These are phyloP conservation scores for Backusella sp. DNA, from an alignment of 192 early-diverging fungal species.

Conservation along the genomic window DNA sequence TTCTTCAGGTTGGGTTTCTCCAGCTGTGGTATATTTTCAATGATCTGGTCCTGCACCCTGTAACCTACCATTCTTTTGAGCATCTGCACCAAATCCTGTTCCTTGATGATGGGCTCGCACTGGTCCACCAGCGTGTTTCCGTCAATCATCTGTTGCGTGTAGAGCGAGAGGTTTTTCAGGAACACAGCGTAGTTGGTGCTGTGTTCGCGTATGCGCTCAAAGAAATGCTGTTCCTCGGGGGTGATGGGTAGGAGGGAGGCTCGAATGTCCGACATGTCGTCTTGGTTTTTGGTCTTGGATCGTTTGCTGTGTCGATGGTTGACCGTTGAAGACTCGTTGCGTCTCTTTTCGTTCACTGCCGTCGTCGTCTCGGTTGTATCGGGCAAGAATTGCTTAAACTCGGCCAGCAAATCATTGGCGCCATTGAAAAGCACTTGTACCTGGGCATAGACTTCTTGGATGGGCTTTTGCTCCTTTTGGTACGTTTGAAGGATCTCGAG, in stretches of 20 bases:
- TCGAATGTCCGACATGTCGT: background rate
- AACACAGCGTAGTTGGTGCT: constrained; percentile 91
- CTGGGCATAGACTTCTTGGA: constrained; percentile 96
- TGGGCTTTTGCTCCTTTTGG: constrained; percentile 93
- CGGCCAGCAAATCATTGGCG: constrained; percentile 89
- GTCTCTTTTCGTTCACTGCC: background rate
- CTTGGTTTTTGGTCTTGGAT: background rate
- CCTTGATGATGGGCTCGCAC: constrained; percentile 80
- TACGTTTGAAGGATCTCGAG: constrained; percentile 97
- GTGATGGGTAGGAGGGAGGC: background rate
- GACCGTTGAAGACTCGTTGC: background rate
- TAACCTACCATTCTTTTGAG: constrained; percentile 87
- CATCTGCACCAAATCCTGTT: constrained; percentile 86
- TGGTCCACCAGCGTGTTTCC: constrained; percentile 79
- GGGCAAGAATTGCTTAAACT: constrained; percentile 98
- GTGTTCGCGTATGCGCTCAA: constrained; percentile 87
- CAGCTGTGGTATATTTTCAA: constrained; percentile 68
- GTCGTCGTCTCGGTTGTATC: constrained; percentile 56
- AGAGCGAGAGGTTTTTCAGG: constrained; percentile 90
- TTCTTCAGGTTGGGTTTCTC: constrained; percentile 52
- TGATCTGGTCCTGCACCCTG: constrained; percentile 67
- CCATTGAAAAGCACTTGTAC: constrained; percentile 87
- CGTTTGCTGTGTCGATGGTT: background rate
- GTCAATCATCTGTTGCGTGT: constrained; percentile 91
- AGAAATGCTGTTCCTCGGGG: constrained; percentile 87